Conservation (phyloP, 1,284 basidiomycete species). For the Ustilago hordei region DNA sequence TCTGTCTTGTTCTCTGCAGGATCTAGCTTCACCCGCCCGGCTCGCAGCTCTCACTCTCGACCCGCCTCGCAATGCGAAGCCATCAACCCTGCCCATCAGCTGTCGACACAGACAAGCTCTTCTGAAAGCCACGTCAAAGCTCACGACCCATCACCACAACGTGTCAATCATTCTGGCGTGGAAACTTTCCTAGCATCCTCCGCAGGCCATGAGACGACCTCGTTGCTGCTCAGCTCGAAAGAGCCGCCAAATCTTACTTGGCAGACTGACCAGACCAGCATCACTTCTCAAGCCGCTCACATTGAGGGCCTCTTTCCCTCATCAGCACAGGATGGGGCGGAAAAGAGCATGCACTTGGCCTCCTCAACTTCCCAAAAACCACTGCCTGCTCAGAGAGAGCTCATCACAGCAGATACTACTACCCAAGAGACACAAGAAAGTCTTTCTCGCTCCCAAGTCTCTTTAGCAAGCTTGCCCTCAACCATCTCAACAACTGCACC, state of each 20-base stretch:
- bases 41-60: neutral
- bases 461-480: neutral
- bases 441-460: neutral
- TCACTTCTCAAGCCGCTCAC: neutral
- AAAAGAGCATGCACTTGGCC: neutral
- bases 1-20: conserved; percentile 4
- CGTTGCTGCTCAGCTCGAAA: too few species aligned
- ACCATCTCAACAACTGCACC: neutral
- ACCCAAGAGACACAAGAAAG: neutral
- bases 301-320: neutral
- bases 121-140: neutral
- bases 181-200: too few species aligned
- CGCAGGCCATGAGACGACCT: too few species aligned
- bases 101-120: neutral
- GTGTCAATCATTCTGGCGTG: too few species aligned
- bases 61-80: neutral
- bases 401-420: neutral
- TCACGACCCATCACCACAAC: too few species aligned
- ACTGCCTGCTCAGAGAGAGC: neutral
- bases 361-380: neutral
- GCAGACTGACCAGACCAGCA: neutral
- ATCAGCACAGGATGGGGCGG: too few species aligned
- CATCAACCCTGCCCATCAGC: neutral
- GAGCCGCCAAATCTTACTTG: neutral
- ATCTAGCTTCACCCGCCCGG: neutral